A percentile compares a stretch with the other conserved stretches of the same genome.
Evolutionary conservation across 2,329 filamentous ascomycete species (phyloP).

Genomic region (Zasmidium cellare): DNA sequence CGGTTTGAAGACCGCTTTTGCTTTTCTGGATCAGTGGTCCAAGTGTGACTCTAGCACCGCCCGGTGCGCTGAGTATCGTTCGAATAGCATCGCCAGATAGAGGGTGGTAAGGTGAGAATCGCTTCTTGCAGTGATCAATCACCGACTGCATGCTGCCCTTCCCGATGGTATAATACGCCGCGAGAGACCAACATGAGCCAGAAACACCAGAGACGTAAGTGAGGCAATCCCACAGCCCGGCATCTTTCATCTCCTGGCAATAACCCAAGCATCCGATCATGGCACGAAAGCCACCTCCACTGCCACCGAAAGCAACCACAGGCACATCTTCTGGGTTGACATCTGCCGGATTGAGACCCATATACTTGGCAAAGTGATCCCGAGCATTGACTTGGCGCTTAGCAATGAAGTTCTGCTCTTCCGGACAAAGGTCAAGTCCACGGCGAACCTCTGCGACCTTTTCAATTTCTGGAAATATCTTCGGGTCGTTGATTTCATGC

Average conservation of each 20-base stretch:
- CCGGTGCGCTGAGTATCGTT: slow-evolving; percentile 27
- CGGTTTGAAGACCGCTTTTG: slow-evolving; percentile 31
- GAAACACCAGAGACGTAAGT: slow-evolving; percentile 36
- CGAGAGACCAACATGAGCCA: slow-evolving; percentile 35
- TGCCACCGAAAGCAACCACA: slow-evolving; percentile 33
- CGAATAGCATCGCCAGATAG: slow-evolving; percentile 35
- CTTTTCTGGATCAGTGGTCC: slow-evolving; percentile 34
- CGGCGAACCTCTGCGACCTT: slow-evolving; percentile 30
- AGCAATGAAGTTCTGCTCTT: slow-evolving; percentile 30
- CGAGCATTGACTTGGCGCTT: slow-evolving; percentile 25
- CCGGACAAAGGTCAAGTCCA: slow-evolving; percentile 30
- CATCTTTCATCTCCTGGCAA: slow-evolving; percentile 29
- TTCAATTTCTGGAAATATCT: slow-evolving; percentile 31
- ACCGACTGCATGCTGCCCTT: slow-evolving; percentile 29
- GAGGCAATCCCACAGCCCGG: slow-evolving; percentile 34
- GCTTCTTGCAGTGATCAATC: slow-evolving; percentile 35
- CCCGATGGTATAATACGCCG: slow-evolving; percentile 35
- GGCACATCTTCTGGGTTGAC: slow-evolving; percentile 35
- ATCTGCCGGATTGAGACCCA: slow-evolving; percentile 28
- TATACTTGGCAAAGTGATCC: slow-evolving; percentile 33
- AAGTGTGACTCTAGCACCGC: slow-evolving; percentile 30
- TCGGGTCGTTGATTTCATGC: slow-evolving; percentile 29
- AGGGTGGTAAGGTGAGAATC: slow-evolving; percentile 35
- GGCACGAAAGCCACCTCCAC: slow-evolving; percentile 34
- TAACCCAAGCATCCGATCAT: slow-evolving; percentile 34